Base-by-base conservation (phyloP, 139 green algal species). In the Closterium sp. region DNA sequence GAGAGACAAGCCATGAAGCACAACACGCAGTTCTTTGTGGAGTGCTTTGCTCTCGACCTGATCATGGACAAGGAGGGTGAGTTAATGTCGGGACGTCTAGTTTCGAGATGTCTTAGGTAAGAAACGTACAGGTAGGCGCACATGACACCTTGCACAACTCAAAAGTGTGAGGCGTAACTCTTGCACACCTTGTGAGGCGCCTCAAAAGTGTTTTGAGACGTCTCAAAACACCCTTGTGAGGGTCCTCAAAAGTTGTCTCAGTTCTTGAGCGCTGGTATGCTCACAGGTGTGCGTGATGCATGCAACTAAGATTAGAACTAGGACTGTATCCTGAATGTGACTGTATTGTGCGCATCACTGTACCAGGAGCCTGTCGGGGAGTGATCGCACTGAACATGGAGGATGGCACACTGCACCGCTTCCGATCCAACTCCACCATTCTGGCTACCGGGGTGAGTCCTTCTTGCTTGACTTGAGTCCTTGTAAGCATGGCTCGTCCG, bases 11-110 rank as follows among this genome's bases (percentile, higher is more conserved):
- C 97, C 32, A 98, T 99, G 97, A 98, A 98, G 95, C 97, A 99
- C 94, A 95, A 99, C 95, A 97, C 97, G 85, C 96, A 98, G 93
- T 99, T 99, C 90, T 99, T 99, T 92, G 98, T 99, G 13, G 98
- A 99, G 95, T 99, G 99, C 96, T 99, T 99, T 96, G 98, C 98
- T 0, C 93, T 99, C 85, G 98, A 99, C 94, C 95, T 99, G 32
- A 98, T 99, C 92, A 99, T 99, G 98, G 97, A 99, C 93, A 70
- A 94, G 30, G 92, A 96, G 11, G 96, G 91, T 91, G 29, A 89
- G 34, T 42, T 38, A 38, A 38, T 38, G 32, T 38, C 32, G 32
- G 32, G 32, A 38, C 32, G 32, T 38, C 32, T 38, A 38, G 32
- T 38, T 38, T 38, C 32, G 32, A 38, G 32, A 38, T 3, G 32